Conservation (phyloP, 176 grass and related monocot species). For the Elaeis guineensis region DNA sequence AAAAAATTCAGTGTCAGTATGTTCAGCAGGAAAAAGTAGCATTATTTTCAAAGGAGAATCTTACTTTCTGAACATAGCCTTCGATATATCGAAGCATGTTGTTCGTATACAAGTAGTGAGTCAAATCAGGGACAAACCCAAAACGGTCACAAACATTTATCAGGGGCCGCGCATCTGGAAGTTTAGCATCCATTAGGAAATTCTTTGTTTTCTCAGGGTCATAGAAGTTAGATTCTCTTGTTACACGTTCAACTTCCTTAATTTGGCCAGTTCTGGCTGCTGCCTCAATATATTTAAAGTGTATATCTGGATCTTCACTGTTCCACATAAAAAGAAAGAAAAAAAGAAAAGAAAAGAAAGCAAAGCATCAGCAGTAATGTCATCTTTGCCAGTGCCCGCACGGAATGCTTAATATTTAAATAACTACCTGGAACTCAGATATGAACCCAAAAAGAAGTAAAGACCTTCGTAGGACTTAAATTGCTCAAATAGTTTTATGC, state of each 20-base stretch:
- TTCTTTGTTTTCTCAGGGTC: constrained; percentile 97
- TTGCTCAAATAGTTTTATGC: constrained; percentile 96
- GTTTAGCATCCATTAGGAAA: constrained; percentile 95
- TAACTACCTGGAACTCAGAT: constrained; percentile 86
- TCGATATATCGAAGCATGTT: constrained; percentile 98
- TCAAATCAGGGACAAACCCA: constrained; percentile 92
- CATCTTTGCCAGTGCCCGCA: too few species aligned
- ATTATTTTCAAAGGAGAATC: constrained; percentile 6
- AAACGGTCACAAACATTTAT: constrained; percentile 99
- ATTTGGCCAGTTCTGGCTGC: constrained; percentile 94
- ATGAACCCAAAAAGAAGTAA: constrained; percentile 96
- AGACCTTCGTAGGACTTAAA: constrained; percentile 99
- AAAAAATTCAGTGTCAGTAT: too few species aligned
- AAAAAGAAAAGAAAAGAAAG: constrained; percentile 24
- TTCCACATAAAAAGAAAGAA: constrained; percentile 10
- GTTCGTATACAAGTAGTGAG: constrained; percentile 86
- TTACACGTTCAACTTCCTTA: constrained; percentile 99
- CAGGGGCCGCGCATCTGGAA: constrained; percentile 83
- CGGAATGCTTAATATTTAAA: not conserved
- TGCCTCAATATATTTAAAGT: constrained; percentile 96
- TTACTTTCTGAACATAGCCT: constrained; percentile 98
- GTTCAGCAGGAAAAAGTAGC: not conserved
- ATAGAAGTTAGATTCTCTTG: constrained; percentile 95
- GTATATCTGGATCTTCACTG: constrained; percentile 91
- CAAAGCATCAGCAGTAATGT: constrained; percentile 5